Base-by-base conservation (phyloP, 352 stramenopile genomes). In the Phytophthora pini region DNA sequence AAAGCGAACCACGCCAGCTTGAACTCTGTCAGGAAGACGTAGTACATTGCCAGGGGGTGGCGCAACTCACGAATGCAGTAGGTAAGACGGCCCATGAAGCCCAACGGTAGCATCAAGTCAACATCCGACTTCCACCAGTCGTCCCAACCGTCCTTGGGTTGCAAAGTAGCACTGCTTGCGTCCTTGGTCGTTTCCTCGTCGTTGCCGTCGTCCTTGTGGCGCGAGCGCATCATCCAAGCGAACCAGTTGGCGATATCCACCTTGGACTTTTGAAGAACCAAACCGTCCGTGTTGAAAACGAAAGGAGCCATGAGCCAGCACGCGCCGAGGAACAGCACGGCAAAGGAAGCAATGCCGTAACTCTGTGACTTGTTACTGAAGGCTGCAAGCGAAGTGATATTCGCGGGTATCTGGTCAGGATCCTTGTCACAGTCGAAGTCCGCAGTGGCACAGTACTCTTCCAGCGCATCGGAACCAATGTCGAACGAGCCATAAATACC, bases 281-380 rank as follows among this genome's bases (percentile, higher is more conserved):
- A 58, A n/a, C 87, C 87, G 40, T 95, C 87, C n/a, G 88, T 95
- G 67, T 96, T 96, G 71, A 94, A 96, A 5, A 96, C 65, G 52
- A 95, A 96, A 0, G 88, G 88, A 15, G 86, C 86, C 45, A 94
- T 70, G 38, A 96, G 67, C 88, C 88, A 96, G 41, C 87, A 94
- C 6, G 86, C 81, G 27, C 82, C 87, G 2, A 96, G 76, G 38
- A 96, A 77, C 43, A 92, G 67, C 52, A 96, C 87, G 9, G 88
- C 87, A 50, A 96, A 95, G 5, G 88, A 92, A 4, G 85, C 80
- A 26, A 95, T 70, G 0, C 88, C 87, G 46, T 92, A 96, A 46
- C 80, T 87, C 61, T 96, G 88, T 1, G 82, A 83, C 10, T 79
- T 82, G 12, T 66, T 61, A 24, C 70, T 77, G 55, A 83, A 96